Conservation (phyloP, 2,329 filamentous ascomycete species). For the Aspergillus proliferans region DNA sequence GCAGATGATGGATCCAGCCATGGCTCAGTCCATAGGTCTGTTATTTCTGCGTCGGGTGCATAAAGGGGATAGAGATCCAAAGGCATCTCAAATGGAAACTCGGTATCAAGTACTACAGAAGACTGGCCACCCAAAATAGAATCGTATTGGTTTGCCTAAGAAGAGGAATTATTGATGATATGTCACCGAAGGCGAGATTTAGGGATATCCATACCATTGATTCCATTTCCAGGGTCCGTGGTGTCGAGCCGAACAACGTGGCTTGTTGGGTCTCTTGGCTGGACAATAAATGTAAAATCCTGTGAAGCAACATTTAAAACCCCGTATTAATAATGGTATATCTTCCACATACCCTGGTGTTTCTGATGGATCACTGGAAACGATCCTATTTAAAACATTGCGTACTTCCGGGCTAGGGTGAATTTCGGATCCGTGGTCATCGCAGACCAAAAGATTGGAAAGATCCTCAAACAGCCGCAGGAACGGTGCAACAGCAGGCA, state of each 20-base stretch:
- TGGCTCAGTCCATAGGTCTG: conserved; percentile 8
- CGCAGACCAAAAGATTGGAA: conserved; percentile 8
- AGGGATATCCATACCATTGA: conserved; percentile 1
- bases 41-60: conserved; percentile 8
- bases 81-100: conserved; percentile 10
- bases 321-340: not conserved
- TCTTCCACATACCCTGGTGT: conserved; percentile 6
- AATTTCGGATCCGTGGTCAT: conserved; percentile 3
- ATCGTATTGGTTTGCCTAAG: conserved; percentile 9
- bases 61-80: conserved; percentile 10
- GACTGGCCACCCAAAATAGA: conserved; percentile 11
- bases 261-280: not conserved
- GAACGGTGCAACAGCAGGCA: conserved; percentile 11
- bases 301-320: not conserved
- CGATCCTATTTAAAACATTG: conserved; percentile 9
- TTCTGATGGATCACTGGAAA: conserved; percentile 15
- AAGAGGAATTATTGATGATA: not conserved
- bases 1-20: conserved; percentile 3
- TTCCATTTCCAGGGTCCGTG: not conserved
- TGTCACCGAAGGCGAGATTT: not conserved
- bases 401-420: conserved; percentile 3
- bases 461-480: conserved; percentile 12
- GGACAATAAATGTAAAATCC: not conserved
- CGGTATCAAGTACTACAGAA: conserved; percentile 4
- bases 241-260: not conserved